Base-by-base conservation (phyloP, 805 yeast species). In the Candida parachauliodes region DNA sequence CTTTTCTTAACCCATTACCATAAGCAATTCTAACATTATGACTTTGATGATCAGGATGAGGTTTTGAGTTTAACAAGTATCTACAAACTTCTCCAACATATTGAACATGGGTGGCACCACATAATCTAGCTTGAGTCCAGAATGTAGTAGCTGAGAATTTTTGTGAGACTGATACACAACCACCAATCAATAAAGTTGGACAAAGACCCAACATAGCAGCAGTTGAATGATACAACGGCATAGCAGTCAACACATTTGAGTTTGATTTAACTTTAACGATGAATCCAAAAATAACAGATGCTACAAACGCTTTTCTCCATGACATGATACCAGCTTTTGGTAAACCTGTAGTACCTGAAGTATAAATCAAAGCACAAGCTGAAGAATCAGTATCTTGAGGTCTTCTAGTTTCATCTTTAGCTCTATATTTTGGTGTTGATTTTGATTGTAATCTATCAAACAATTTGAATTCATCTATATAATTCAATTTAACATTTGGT, bases 1-100 rank as follows among this genome's bases (percentile, higher is more conserved):
- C 97, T 8, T 79, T 77, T 49, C 97, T 76, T 47, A 89, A 67
- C 0, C 98, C 98, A 59, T 91, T 89, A 29, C 98, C 98, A 56
- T 80, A 80, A 0, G 96, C 97, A 29, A 81, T 76, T 28, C 63
- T 61, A 8, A 85, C 80, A 4, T 54, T 44, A 56, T 87, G 95
- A 29, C 55, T 55, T 29, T 62, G 57, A 54, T 87, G 94, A 52
- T 76, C 81, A 8, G 85, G 82, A 30, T 81, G 81, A 7, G 63
- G 64, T 33, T 81, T 76, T 1, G 88, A 65, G 48, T 82, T 79
- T 45, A 85, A 60, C 42, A 89, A 69, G 53, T 88, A 91, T 34
- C 98, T 76, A 59, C 97, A 87, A 22, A 88, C 88, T 60, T 89
- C 98, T 12, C 98, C 98, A 12, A 89, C 98, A 51, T 89, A 89